Base-by-base conservation (phyloP, 2,329 filamentous ascomycete species). In the Mycogone perniciosa region DNA sequence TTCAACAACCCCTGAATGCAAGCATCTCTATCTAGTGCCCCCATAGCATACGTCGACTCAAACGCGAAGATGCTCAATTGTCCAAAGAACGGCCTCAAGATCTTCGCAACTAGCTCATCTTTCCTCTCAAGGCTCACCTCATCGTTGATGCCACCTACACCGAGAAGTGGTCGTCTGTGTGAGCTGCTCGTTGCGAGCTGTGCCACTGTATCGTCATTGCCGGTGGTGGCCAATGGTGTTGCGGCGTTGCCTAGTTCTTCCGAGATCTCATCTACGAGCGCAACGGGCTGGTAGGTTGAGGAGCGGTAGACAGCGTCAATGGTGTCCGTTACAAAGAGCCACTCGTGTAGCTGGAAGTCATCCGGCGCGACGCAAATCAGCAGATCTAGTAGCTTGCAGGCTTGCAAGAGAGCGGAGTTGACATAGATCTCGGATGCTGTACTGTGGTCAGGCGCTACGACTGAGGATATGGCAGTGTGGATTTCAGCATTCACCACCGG, bases 291-390 rank as follows among this genome's bases (percentile, higher is more conserved):
- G 70, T 85, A 85, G 46, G 76, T 73, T 10, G 81, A 71, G 0
- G 89, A 84, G 9, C 88, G 84, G 68, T 99, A 95, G 33, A 99
- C 88, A 1, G 93, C 91, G 61, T 99, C 93, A 57, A 96, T 91
- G 10, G 92, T 97, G 68, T 99, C 93, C 2, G 90, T 95, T 50
- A 99, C 85, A 67, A 96, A 99, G 4, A 97, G 81, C 93, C 93
- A 99, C 72, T 96, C 89, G 62, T 95, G 86, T n/a, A 97, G 80
- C 67, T 97, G 93, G 70, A 97, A 99, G 66, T 99, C 93, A 59
- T 99, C 93, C 0, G 91, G 92, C 4, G 88, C 86, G 6, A 91
- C 76, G 40, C 89, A 85, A 10, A 97, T 79, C n/a, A 99, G 76
- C 20, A 90, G 75, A 62, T 99, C 93, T 4, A 99, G 78, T 3